These are phyloP conservation scores for Saccharomyces uvarum DNA, from an alignment of 1,139 yeast species.

Conservation along the genomic window DNA sequence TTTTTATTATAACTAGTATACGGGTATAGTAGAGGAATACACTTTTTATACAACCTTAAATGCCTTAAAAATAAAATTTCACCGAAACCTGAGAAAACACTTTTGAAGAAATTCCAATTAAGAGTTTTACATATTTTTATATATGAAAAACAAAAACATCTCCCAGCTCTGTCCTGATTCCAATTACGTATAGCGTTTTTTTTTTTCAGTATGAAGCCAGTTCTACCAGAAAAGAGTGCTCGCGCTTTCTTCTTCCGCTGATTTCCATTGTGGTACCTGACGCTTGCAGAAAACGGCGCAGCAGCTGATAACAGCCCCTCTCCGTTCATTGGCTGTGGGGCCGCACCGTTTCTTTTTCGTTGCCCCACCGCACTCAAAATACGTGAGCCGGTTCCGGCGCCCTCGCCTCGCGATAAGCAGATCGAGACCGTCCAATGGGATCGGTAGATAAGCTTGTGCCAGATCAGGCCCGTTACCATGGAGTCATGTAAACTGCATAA, in stretches of 20 bases:
- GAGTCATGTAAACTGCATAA: background rate
- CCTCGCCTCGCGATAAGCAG: background rate
- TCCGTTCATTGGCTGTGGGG: background rate
- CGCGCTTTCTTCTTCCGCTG: background rate
- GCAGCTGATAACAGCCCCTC: background rate
- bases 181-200: background rate
- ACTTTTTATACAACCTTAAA: background rate
- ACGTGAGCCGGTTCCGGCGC: conserved; percentile 1
- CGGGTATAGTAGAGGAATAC: background rate
- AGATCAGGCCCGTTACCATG: background rate
- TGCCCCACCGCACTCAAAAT: conserved; percentile 1
- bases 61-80: background rate
- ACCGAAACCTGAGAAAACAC: no score
- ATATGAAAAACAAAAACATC: no score
- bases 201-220: background rate
- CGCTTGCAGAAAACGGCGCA: background rate
- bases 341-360: background rate
- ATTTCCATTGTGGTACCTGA: background rate
- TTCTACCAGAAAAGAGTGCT: background rate
- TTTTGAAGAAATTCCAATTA: no score
- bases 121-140: no score
- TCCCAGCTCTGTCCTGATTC: background rate
- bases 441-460: background rate
- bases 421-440: background rate
- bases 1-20: background rate